A percentile compares a stretch with the other conserved stretches of the same genome.
phyloP scores from a whole-genome alignment of 495 filamentous ascomycete genomes.

The Annulohypoxylon moriforme region DNA sequence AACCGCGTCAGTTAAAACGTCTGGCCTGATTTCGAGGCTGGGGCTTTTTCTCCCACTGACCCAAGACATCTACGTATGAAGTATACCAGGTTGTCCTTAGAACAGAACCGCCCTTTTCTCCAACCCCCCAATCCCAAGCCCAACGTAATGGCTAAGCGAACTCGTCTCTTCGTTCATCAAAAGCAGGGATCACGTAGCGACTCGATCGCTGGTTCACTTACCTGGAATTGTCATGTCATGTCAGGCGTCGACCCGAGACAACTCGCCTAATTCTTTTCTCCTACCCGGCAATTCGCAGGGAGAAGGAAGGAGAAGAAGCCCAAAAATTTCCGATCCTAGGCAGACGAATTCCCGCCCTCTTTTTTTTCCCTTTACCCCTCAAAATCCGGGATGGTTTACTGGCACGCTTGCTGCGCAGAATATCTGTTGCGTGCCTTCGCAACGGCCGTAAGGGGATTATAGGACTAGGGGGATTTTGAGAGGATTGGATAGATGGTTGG shows the following conservation, averaged over 20 bases:
- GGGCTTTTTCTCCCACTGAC: neutral
- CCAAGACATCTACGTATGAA: slow-evolving; percentile 1
- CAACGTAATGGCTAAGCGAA: slow-evolving; percentile 4
- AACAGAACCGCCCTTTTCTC: neutral
- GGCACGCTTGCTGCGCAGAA: neutral
- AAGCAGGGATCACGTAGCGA: slow-evolving; percentile 23
- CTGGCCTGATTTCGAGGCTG: slow-evolving; percentile 15
- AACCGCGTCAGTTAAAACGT: slow-evolving; percentile 24
- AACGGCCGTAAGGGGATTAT: slow-evolving; percentile 48
- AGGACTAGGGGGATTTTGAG: neutral
- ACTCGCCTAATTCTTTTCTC: slow-evolving; percentile 48
- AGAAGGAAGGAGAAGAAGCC: slow-evolving; percentile 2
- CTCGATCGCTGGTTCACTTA: neutral
- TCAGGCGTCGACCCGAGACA: slow-evolving; percentile 48
- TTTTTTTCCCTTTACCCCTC: neutral
- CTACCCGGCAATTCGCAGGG: slow-evolving; percentile 38
- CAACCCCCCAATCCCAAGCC: neutral
- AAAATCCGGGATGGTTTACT: slow-evolving; percentile 12
- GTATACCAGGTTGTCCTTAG: neutral
- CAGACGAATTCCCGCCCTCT: slow-evolving; percentile 26
- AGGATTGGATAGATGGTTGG: too few relatives aligned
- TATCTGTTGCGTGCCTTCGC: slow-evolving; percentile 8
- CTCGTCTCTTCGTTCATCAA: slow-evolving; percentile 19
- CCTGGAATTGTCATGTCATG: slow-evolving; percentile 35
- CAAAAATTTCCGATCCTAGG: slow-evolving; percentile 36